Base-by-base conservation (phyloP, 2,329 filamentous ascomycete species). In the Ustulina deusta region DNA sequence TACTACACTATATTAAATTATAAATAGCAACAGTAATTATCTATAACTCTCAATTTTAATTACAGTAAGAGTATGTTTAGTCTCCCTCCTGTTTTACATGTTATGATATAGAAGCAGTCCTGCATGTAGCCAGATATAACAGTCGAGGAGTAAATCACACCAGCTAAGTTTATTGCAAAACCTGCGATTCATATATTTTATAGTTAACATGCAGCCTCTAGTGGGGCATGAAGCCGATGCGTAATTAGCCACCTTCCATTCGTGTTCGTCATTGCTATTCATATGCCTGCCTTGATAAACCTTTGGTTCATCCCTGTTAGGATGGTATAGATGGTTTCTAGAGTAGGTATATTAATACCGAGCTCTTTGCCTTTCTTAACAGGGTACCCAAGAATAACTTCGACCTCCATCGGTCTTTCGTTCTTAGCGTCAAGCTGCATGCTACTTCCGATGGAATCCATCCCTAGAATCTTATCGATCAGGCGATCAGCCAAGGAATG, bases 321-420 rank as follows among this genome's bases (percentile, higher is more conserved):
- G 22, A 82, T 68, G 0, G 72, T 69, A 62, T 81, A 81, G 13
- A 82, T 70, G 0, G 78, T 78, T 55, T 81, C 78, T 74, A 90
- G 71, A 65, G 85, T 80, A 2, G 86, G 84, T 78, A 87, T 85
- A 66, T 86, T 80, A 9, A 87, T 79, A 0, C 86, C 87, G 40
- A 86, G 80, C 72, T 85, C 83, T 65, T 81, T 81, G 0, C 85
- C 88, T 64, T 87, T 84, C 61, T 81, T 78, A 6, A 89, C 83
- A 2, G 87, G 86, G 73, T 89, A 89, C 0, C 88, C 88, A 13
- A 90, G 74, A 59, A 90, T 89, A 4, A 89, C 85, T 59, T 90
- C 88, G 60, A 90, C 78, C 74, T 91, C 89, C 86, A 90, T 86
- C 9, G 81, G 81, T 70, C 83, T 83, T 0, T 86, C 86, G 20